Conservation (phyloP, 192 early-diverging fungal species). For the Umbelopsis sp. region DNA sequence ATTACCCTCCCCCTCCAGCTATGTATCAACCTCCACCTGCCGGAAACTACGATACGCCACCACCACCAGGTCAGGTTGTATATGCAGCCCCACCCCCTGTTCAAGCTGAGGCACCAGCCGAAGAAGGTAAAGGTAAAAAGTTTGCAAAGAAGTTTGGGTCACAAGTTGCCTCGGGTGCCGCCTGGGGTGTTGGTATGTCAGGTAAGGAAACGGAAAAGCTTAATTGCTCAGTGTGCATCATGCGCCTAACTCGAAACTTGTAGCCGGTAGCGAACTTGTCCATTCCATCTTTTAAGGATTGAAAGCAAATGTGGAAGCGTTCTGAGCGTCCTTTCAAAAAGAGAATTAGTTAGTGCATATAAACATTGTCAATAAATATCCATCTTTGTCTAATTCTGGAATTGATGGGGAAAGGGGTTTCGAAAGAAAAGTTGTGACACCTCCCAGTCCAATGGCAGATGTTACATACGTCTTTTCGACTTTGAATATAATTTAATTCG, state of each 20-base stretch:
- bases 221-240: not conserved
- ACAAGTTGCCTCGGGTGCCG: conserved; percentile 32
- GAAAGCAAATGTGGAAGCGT: too few species aligned
- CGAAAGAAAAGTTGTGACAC: too few species aligned
- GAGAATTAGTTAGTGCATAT: too few species aligned
- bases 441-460: too few species aligned
- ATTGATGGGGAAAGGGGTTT: too few species aligned
- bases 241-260: not conserved
- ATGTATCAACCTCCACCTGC: conserved; percentile 21
- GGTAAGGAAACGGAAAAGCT: conserved; percentile 20
- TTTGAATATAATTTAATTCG: too few species aligned
- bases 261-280: conserved; percentile 16
- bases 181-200: conserved; percentile 38
- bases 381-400: too few species aligned
- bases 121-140: conserved; percentile 16
- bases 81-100: conserved; percentile 3
- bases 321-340: too few species aligned
- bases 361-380: too few species aligned
- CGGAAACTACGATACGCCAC: conserved; percentile 10
- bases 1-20: conserved; percentile 30
- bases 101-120: not conserved
- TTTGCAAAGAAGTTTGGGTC: conserved; percentile 31
- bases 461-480: too few species aligned
- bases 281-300: conserved; percentile 2
- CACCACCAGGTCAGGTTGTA: conserved; percentile 8